A percentile compares a stretch with the other conserved stretches of the same genome.
phyloP scores from a whole-genome alignment of 2,329 filamentous ascomycete species.

The Byssoonygena ceratinophila region DNA sequence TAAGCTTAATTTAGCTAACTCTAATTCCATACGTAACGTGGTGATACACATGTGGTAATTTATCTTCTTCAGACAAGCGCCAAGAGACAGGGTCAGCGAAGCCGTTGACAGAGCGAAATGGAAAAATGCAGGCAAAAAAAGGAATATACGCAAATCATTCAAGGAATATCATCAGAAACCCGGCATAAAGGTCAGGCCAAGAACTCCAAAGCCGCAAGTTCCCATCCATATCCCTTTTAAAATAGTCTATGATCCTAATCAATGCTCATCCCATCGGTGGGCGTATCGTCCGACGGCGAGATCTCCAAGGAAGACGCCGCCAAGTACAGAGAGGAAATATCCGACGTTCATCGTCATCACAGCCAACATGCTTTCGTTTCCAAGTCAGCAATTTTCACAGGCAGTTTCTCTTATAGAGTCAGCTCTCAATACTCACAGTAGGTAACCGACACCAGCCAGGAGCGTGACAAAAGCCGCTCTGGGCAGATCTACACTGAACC shows the following conservation, averaged over 20 bases:
- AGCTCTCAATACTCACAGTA: slow-evolving; percentile 56
- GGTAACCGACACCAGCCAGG: slow-evolving; percentile 67
- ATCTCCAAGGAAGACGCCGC: slow-evolving; percentile 74
- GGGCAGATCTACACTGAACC: slow-evolving; percentile 67
- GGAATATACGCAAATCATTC: not conserved
- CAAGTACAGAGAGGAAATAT: slow-evolving; percentile 72
- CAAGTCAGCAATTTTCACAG: slow-evolving; percentile 15
- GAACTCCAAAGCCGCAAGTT: not conserved
- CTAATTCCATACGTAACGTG: not conserved
- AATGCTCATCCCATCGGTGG: slow-evolving; percentile 41
- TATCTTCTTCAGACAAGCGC: not conserved
- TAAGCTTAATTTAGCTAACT: slow-evolving; percentile 6
- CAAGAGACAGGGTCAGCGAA: no score
- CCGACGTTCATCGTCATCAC: slow-evolving; percentile 85
- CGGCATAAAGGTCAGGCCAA: not conserved
- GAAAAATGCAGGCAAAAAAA: not conserved
- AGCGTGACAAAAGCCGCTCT: slow-evolving; percentile 60
- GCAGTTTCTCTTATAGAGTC: not conserved
- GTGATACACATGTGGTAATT: slow-evolving; percentile 1
- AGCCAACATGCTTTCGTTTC: slow-evolving; percentile 62
- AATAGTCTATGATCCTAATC: slow-evolving; percentile 6
- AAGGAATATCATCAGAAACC: not conserved
- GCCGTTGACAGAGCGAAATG: no score
- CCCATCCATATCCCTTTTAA: not conserved
- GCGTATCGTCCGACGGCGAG: slow-evolving; percentile 64